Conservation (phyloP, 495 filamentous ascomycete genomes). For the Podospora appendiculata region DNA sequence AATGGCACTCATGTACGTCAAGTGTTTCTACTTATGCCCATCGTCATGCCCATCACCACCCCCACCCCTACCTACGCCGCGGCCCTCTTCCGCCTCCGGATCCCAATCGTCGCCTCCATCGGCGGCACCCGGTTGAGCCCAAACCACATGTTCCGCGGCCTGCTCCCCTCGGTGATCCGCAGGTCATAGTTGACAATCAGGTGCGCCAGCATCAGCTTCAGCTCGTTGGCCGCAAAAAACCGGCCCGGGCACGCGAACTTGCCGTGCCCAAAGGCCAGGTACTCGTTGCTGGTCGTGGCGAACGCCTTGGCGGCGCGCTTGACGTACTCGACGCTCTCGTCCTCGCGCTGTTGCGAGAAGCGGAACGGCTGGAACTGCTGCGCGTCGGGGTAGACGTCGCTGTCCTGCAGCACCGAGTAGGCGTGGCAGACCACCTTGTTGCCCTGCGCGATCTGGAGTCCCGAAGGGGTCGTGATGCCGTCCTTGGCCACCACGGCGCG, state of each 20-base stretch:
- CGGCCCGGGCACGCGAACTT: slow-evolving; percentile 45
- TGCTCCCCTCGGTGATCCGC: slow-evolving; percentile 14
- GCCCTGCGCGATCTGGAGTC: slow-evolving; percentile 15
- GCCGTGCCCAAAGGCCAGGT: neutral
- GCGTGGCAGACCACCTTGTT: slow-evolving; percentile 9
- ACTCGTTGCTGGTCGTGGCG: slow-evolving; percentile 2
- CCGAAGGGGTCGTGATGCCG: slow-evolving; percentile 28
- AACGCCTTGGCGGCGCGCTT: slow-evolving; percentile 23
- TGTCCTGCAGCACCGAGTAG: slow-evolving; percentile 16
- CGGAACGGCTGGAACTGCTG: slow-evolving; percentile 17
- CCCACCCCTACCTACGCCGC: neutral
- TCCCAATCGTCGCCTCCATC: slow-evolving; percentile 25
- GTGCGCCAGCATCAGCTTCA: slow-evolving; percentile 48
- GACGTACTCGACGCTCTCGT: slow-evolving; percentile 18
- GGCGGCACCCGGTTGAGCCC: slow-evolving; percentile 24
- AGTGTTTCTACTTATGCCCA: neutral
- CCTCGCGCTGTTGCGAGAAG: slow-evolving; percentile 12
- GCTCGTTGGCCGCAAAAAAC: slow-evolving; percentile 43
- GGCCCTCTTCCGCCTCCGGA: slow-evolving; percentile 20
- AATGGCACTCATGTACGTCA: neutral
- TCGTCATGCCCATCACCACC: neutral
- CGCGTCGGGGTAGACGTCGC: slow-evolving; percentile 12
- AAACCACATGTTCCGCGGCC: slow-evolving; percentile 25
- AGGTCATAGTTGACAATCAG: slow-evolving; percentile 36
- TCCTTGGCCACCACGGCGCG: slow-evolving; percentile 21